Conservation (phyloP, 2,329 filamentous ascomycete genomes). For the Clonostachys chloroleuca region DNA sequence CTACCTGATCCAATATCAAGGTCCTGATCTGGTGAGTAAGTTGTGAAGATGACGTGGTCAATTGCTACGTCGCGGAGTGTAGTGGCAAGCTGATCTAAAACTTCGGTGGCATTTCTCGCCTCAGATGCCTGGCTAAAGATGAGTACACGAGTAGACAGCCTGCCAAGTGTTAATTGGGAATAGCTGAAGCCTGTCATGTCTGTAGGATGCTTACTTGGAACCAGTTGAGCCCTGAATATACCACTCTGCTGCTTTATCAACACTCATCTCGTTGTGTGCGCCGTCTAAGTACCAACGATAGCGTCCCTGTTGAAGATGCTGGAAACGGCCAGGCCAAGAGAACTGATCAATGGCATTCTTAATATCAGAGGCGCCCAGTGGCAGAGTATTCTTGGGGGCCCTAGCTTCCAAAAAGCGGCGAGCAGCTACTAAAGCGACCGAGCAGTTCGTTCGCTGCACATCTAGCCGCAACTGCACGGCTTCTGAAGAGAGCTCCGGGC, state of each 20-base stretch:
- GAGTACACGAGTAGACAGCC: constrained; percentile 44
- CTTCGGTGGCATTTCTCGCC: constrained; percentile 24
- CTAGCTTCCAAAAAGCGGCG: constrained; percentile 62
- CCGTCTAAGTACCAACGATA: constrained; percentile 86
- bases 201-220: neutral
- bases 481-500: constrained; percentile 35
- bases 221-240: constrained; percentile 46
- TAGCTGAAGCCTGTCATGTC: neutral
- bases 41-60: constrained; percentile 76
- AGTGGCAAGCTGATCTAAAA: constrained; percentile 46
- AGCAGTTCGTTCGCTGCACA: constrained; percentile 54
- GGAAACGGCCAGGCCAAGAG: too few relatives aligned
- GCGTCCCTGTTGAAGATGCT: constrained; percentile 26
- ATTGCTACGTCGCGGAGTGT: constrained; percentile 38
- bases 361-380: constrained; percentile 74
- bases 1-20: too few relatives aligned
- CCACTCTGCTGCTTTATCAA: constrained; percentile 78
- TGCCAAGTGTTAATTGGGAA: constrained; percentile 10
- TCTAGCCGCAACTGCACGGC: constrained; percentile 44
- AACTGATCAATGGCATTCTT: constrained; percentile 19
- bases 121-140: constrained; percentile 86
- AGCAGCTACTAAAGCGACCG: constrained; percentile 50
- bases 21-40: constrained; percentile 41
- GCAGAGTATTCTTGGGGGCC: constrained; percentile 63
- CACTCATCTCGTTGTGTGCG: constrained; percentile 87